A percentile compares a stretch with the other conserved stretches of the same genome.
Evolutionary conservation across 306 rosid genomes (phyloP).

Genomic region (Biancaea sappan): DNA sequence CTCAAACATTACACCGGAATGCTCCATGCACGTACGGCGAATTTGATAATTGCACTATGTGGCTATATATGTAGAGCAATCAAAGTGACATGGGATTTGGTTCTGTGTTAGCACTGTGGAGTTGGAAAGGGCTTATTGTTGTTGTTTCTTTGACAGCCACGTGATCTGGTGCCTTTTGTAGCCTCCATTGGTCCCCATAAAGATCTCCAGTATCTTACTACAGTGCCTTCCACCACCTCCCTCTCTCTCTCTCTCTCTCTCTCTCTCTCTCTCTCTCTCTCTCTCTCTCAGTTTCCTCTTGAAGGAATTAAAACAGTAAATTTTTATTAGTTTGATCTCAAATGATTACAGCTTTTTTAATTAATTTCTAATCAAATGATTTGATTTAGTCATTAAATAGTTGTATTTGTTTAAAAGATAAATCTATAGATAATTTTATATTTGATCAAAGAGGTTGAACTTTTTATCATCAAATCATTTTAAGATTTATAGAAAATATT

Average conservation of each 20-base stretch:
- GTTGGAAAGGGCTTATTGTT: constrained; percentile 23
- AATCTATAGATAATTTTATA: too few relatives aligned
- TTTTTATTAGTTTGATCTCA: too few relatives aligned
- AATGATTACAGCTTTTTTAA: too few relatives aligned
- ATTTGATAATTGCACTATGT: not conserved
- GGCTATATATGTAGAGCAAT: not conserved
- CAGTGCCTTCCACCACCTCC: constrained; percentile 47
- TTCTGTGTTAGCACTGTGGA: constrained; percentile 30
- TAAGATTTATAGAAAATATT: too few relatives aligned
- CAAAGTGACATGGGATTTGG: constrained; percentile 28
- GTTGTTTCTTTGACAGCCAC: constrained; percentile 46
- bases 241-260: constrained; percentile 8
- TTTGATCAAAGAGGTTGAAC: too few relatives aligned
- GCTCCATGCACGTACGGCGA: constrained; percentile 30
- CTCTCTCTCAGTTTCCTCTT: not conserved
- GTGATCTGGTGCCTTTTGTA: constrained; percentile 43
- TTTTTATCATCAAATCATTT: too few relatives aligned
- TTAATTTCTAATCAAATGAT: too few relatives aligned
- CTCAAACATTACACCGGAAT: too few relatives aligned
- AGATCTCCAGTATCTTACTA: constrained; percentile 67
- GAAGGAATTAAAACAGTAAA: too few relatives aligned
- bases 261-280: constrained; percentile 15
- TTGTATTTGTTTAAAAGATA: too few relatives aligned
- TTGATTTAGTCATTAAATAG: too few relatives aligned
- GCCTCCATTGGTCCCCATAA: constrained; percentile 57